phyloP scores from a whole-genome alignment of 805 yeast species.

The Dipodascus albidus region DNA sequence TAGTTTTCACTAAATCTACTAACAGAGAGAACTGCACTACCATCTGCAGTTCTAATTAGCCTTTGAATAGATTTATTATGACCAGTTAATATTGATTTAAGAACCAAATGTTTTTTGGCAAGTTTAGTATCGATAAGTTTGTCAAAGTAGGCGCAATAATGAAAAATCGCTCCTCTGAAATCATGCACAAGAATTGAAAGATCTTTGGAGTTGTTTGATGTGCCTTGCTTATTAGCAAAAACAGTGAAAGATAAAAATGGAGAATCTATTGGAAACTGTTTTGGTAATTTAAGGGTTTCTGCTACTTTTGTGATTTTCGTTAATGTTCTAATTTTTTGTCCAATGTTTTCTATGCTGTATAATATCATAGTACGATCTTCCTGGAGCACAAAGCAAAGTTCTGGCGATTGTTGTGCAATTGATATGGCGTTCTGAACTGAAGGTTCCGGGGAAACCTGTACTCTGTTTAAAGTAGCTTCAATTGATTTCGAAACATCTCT shows the following conservation, averaged over 20 bases:
- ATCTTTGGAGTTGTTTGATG: slow-evolving; percentile 7
- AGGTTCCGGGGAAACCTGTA: slow-evolving; percentile 2
- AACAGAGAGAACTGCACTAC: slow-evolving; percentile 45
- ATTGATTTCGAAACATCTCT: slow-evolving; percentile 24
- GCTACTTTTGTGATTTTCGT: slow-evolving; percentile 32
- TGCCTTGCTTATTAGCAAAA: slow-evolving; percentile 4
- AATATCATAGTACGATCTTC: slow-evolving; percentile 21
- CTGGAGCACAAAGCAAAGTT: slow-evolving; percentile 10
- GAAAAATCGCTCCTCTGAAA: slow-evolving; percentile 21
- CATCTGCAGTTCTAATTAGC: slow-evolving; percentile 56
- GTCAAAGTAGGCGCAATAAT: slow-evolving; percentile 22
- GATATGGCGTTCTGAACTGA: slow-evolving; percentile 11
- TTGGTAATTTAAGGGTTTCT: slow-evolving; percentile 6
- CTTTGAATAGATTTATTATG: slow-evolving; percentile 70
- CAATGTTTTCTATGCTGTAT: slow-evolving; percentile 39
- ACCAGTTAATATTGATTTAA: slow-evolving; percentile 55
- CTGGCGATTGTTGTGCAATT: slow-evolving; percentile 13
- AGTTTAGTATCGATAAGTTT: slow-evolving; percentile 12
- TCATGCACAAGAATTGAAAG: slow-evolving; percentile 21
- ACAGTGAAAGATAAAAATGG: slow-evolving; percentile 6
- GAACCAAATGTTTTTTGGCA: background rate
- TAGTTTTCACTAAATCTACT: slow-evolving; percentile 53
- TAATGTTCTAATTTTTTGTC: slow-evolving; percentile 33
- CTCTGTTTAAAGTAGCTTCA: slow-evolving; percentile 11
- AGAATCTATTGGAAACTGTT: slow-evolving; percentile 6